Conservation (phyloP, 768 basidiomycete genomes). For the Boletus eberwhitei region DNA sequence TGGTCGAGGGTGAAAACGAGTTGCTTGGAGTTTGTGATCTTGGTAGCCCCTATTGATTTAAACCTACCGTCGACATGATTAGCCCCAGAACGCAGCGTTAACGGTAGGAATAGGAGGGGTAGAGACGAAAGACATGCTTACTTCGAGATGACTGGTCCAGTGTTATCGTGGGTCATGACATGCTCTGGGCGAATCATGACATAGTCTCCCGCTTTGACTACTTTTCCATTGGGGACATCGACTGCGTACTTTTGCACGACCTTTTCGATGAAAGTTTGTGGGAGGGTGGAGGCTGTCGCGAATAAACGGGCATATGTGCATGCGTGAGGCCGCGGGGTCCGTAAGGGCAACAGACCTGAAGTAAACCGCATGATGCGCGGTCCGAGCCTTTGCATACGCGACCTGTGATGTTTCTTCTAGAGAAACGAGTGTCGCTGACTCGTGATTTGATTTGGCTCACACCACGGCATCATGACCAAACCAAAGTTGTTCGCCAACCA, state of each 20-base stretch:
- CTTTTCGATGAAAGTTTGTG: slow-evolving; percentile 95
- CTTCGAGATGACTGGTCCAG: slow-evolving; percentile 98
- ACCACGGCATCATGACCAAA: not conserved
- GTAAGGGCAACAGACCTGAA: slow-evolving; percentile 6
- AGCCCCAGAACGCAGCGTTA: not conserved
- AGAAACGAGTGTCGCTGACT: not conserved
- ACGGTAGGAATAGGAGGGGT: not conserved
- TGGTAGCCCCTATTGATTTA: slow-evolving; percentile 88
- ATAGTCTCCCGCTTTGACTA: slow-evolving; percentile 94
- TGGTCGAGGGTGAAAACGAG: slow-evolving; percentile 97
- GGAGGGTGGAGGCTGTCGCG: slow-evolving; percentile 37
- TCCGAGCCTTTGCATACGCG: not conserved
- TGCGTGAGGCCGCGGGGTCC: not conserved
- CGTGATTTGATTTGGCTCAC: not conserved
- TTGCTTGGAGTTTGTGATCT: slow-evolving; percentile 75
- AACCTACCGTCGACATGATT: slow-evolving; percentile 52
- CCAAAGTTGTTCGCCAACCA: not conserved
- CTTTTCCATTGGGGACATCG: slow-evolving; percentile 74
- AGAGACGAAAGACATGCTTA: slow-evolving; percentile 35
- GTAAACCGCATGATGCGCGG: slow-evolving; percentile 13
- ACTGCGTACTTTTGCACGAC: slow-evolving; percentile 97
- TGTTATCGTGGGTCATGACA: slow-evolving; percentile 99
- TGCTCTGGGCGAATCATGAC: slow-evolving; percentile 99
- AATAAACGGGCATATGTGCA: slow-evolving; percentile 21
- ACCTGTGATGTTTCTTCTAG: not conserved